Evolutionary conservation across 2,329 filamentous ascomycete genomes (phyloP).

Genomic region (Metarhizium album): DNA sequence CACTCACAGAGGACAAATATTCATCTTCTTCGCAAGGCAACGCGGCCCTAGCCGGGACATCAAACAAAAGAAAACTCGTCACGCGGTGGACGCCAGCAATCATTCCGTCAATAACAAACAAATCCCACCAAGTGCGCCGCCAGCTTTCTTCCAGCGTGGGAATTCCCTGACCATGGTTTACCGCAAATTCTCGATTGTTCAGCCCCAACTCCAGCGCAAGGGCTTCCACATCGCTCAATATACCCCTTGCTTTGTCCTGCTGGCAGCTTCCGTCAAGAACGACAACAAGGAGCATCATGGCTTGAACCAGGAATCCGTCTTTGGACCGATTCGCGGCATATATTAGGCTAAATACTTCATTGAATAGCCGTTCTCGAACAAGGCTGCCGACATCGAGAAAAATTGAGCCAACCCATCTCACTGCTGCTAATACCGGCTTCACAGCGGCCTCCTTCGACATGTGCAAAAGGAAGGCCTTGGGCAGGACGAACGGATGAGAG

Average conservation of each 20-base stretch:
- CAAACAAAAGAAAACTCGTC: conserved; percentile 59
- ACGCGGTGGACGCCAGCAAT: conserved; percentile 68
- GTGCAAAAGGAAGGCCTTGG: conserved; percentile 38
- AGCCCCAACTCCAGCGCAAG: conserved; percentile 68
- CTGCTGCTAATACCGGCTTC: conserved; percentile 40
- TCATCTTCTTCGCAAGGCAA: conserved; percentile 78
- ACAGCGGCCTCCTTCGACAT: conserved; percentile 37
- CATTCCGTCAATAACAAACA: conserved; percentile 74
- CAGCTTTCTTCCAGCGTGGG: conserved; percentile 69
- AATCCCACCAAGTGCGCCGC: conserved; percentile 84
- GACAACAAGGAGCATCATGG: conserved; percentile 65
- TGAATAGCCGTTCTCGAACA: conserved; percentile 36
- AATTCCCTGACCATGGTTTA: conserved; percentile 50
- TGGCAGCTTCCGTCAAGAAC: conserved; percentile 68
- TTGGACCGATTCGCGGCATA: conserved; percentile 35
- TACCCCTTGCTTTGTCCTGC: conserved; percentile 54
- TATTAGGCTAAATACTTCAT: conserved; percentile 44
- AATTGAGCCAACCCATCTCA: conserved; percentile 46
- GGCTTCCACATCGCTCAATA: conserved; percentile 57
- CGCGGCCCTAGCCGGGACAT: conserved; percentile 55
- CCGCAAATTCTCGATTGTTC: conserved; percentile 58
- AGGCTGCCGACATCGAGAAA: conserved; percentile 38
- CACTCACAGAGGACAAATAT: conserved; percentile 47
- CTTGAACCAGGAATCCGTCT: conserved; percentile 61
- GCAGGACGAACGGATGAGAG: conserved; percentile 47